Percentiles rank a stretch among this genome's conserved stretches.
These are phyloP conservation scores for Maudiozyma barnettii DNA, from an alignment of 805 yeast species.

Conservation along the genomic window DNA sequence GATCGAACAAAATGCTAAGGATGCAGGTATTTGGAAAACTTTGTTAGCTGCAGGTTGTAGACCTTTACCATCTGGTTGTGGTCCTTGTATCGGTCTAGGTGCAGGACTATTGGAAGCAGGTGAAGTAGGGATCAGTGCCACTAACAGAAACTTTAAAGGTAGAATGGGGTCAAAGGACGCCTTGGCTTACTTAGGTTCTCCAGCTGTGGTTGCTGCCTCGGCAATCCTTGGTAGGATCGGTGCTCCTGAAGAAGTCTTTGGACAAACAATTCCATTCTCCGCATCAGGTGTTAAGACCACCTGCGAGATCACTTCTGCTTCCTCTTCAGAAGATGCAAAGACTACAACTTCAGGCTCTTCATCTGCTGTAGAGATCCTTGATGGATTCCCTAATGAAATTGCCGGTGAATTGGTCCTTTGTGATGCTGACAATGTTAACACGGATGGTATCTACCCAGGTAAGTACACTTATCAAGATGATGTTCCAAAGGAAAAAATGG, in stretches of 20 bases:
- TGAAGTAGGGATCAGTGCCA: slow-evolving; percentile 96
- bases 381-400: slow-evolving; percentile 84
- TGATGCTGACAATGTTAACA: slow-evolving; percentile 93
- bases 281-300: slow-evolving; percentile 38
- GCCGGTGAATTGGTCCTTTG: slow-evolving; percentile 88
- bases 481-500: slow-evolving; percentile 90
- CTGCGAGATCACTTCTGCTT: slow-evolving; percentile 6
- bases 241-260: slow-evolving; percentile 77
- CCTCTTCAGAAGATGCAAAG: too few species aligned
- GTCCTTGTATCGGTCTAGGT: slow-evolving; percentile 98
- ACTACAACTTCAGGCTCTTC: slow-evolving; percentile 30
- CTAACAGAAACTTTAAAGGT: slow-evolving; percentile 97
- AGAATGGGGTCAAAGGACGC: slow-evolving; percentile 99
- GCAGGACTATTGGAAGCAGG: slow-evolving; percentile 89
- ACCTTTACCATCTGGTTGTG: slow-evolving; percentile 97
- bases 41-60: slow-evolving; percentile 87
- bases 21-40: slow-evolving; percentile 84
- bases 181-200: slow-evolving; percentile 89
- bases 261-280: slow-evolving; percentile 39
- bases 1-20: slow-evolving; percentile 89
- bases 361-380: slow-evolving; percentile 60
- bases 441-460: slow-evolving; percentile 98
- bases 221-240: slow-evolving; percentile 94
- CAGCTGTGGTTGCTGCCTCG: slow-evolving; percentile 97
- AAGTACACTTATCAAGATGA: slow-evolving; percentile 98